Evolutionary conservation across 2,329 filamentous ascomycete genomes (phyloP).

Genomic region (Gliomastix tumulicola): DNA sequence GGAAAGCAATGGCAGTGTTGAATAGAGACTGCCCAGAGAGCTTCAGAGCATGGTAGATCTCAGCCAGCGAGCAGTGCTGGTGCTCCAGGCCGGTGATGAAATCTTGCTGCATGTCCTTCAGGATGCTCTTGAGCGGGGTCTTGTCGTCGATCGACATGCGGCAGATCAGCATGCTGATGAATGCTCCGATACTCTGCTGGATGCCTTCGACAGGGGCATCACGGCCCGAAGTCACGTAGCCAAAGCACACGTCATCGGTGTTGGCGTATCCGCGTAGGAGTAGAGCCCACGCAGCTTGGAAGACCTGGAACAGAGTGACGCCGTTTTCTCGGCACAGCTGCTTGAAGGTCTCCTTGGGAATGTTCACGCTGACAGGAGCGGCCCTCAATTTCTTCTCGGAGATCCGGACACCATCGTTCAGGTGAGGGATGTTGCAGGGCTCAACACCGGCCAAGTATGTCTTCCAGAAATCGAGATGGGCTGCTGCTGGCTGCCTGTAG

Average conservation of each 20-base stretch:
- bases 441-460: slow-evolving; percentile 9
- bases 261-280: slow-evolving; percentile 27
- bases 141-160: slow-evolving; percentile 26
- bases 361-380: no score
- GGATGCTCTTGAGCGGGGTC: slow-evolving; percentile 14
- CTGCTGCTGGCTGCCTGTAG: no score
- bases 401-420: no score
- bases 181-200: slow-evolving; percentile 38
- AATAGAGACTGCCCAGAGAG: slow-evolving; percentile 11
- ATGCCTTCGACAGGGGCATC: slow-evolving; percentile 40
- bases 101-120: slow-evolving; percentile 26
- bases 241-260: slow-evolving; percentile 41
- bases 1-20: slow-evolving; percentile 14
- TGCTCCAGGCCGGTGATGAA: slow-evolving; percentile 3
- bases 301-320: no score
- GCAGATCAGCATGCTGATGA: slow-evolving; percentile 51
- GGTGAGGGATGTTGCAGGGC: slow-evolving; percentile 11
- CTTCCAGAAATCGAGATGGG: slow-evolving; percentile 11
- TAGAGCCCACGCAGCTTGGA: slow-evolving; percentile 13
- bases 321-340: no score
- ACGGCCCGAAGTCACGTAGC: slow-evolving; percentile 44
- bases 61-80: slow-evolving; percentile 5
- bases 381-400: no score
- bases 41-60: slow-evolving; percentile 13
- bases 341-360: no score